Evolutionary conservation across 225 moss, liverwort and hornwort genomes (phyloP).

Genomic region (Straminergon stramineum): DNA sequence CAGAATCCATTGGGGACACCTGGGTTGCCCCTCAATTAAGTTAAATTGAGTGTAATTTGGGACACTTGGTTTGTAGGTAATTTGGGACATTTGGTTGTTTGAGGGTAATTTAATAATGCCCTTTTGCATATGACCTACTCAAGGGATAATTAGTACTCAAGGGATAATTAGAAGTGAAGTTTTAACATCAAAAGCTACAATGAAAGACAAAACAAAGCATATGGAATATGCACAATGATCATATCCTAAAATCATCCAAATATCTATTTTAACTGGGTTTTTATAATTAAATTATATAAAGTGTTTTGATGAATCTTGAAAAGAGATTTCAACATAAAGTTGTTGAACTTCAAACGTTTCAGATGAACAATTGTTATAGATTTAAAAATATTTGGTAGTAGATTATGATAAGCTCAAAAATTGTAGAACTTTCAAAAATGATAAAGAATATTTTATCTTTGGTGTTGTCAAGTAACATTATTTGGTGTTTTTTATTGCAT

Average conservation of each 20-base stretch:
- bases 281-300: background rate
- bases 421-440: background rate
- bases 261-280: rapidly evolving
- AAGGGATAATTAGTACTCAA: background rate
- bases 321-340: background rate
- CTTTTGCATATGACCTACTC: too few species aligned
- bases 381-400: too few species aligned
- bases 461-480: background rate
- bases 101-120: background rate
- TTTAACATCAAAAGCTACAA: background rate
- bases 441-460: background rate
- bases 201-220: background rate
- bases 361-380: background rate
- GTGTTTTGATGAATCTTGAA: background rate
- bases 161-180: rapidly evolving
- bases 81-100: background rate
- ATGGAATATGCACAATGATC: background rate
- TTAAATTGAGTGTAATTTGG: background rate
- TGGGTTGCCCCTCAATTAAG: background rate
- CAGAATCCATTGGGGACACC: background rate
- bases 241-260: background rate
- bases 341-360: background rate
- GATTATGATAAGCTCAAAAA: background rate
- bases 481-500: background rate
- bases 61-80: background rate